Conservation (phyloP, 768 basidiomycete genomes). For the Auricularia auricula-judae region DNA sequence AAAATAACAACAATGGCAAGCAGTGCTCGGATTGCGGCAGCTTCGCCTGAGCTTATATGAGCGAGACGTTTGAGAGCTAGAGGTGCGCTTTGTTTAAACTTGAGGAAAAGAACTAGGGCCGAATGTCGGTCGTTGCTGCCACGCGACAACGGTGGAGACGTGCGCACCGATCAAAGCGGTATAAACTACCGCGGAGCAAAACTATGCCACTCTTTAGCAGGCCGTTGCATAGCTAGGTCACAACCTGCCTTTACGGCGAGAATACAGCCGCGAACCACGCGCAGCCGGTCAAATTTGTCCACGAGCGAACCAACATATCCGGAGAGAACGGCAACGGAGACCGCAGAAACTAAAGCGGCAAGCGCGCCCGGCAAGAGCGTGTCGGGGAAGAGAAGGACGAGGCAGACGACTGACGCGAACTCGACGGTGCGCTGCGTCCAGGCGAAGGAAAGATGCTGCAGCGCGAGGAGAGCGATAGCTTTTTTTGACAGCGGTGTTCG, state of each 20-base stretch:
- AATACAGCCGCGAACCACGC: slow-evolving; percentile 28
- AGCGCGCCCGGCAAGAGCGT: slow-evolving; percentile 38
- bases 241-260: slow-evolving; percentile 29
- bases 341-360: slow-evolving; percentile 34
- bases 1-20: slow-evolving; percentile 24
- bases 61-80: slow-evolving; percentile 5
- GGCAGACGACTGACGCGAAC: slow-evolving; percentile 32
- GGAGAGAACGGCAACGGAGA: slow-evolving; percentile 28
- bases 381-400: slow-evolving; percentile 29
- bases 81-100: neutral
- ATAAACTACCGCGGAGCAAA: neutral
- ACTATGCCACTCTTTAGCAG: neutral
- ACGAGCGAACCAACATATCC: slow-evolving; percentile 32
- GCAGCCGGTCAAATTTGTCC: slow-evolving; percentile 26
- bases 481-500: neutral
- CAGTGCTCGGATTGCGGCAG: slow-evolving; percentile 16
- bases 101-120: neutral
- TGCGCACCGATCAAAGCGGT: slow-evolving; percentile 2
- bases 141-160: slow-evolving; percentile 24
- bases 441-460: slow-evolving; percentile 1
- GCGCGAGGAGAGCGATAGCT: neutral
- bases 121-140: slow-evolving; percentile 13
- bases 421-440: slow-evolving; percentile 27
- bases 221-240: neutral
- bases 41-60: neutral